Base-by-base conservation (phyloP, 352 stramenopile species). In the Globisporangium polare region DNA sequence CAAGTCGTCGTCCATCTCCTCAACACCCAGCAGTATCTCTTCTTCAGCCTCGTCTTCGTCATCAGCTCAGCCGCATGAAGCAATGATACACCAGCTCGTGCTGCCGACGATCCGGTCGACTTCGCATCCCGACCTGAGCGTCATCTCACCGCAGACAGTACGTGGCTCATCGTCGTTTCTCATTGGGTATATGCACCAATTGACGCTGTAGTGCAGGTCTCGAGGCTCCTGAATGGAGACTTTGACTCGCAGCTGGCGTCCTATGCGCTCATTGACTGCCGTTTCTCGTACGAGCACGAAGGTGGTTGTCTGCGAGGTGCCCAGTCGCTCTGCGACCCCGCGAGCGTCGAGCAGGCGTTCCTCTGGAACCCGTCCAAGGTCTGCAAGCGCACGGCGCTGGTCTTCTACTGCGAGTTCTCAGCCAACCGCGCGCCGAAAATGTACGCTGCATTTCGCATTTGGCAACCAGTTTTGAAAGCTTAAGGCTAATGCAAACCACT, bases 341-440 rank as follows among this genome's bases (percentile, higher is more conserved):
- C 71, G 9, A 61, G 39, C 5, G 80, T 88, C 43, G 76, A 88
- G 50, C 22, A 69, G 17, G 27, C 57, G 26, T 80, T 88, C 31
- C 74, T 90, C 51, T 58, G 50, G 15, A 55, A 62, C 15, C 50
- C 67, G 3, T 41, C 60, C 3, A 41, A 56, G 17, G 50, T 78
- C n/a, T 73, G 47, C 15, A 71, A 53, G 18, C 75, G 68, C 24
- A 80, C 60, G 10, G 78, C 76, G 24, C 64, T 90, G 2, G 73
- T 90, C 27, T 90, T 89, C 58, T 88, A 81, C 54, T 90, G 80
- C 53, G 78, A 90, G 64, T 90, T 87, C 42, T 88, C 78, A 1
- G 73, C 74, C n/a, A 83, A 84, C 20, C 75, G 80, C 29, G 80
- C 80, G 0, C 78, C 80, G 1, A 86, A 90, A 66, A 90, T 90